Conservation (phyloP, 2,329 filamentous ascomycete genomes). For the Epichloe scottii region DNA sequence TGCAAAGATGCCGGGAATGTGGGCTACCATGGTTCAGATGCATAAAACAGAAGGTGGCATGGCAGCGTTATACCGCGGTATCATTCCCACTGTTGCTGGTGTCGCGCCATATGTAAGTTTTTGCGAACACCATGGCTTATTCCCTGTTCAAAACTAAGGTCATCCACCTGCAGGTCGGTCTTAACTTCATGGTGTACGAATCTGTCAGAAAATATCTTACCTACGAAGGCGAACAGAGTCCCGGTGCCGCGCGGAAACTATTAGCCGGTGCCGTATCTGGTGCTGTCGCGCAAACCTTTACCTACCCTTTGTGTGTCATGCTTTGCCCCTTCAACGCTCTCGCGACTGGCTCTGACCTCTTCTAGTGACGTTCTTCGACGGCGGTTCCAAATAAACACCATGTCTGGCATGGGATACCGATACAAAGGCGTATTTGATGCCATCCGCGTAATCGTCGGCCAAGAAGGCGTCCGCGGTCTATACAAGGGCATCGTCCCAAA, state of each 20-base stretch:
- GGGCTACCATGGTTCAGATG: slow-evolving; percentile 67
- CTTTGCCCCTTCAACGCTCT: not conserved
- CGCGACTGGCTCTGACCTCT: slow-evolving; percentile 9
- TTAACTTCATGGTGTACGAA: slow-evolving; percentile 99
- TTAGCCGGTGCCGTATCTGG: slow-evolving; percentile 88
- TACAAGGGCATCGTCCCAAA: slow-evolving; percentile 97
- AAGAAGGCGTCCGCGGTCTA: slow-evolving; percentile 74
- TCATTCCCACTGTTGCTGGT: slow-evolving; percentile 84
- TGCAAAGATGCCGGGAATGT: slow-evolving; percentile 80
- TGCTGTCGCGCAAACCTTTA: slow-evolving; percentile 91
- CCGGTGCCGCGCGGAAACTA: slow-evolving; percentile 67
- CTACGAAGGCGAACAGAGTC: slow-evolving; percentile 75
- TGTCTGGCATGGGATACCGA: slow-evolving; percentile 95
- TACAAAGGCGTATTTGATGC: slow-evolving; percentile 84
- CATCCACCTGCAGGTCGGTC: slow-evolving; percentile 52
- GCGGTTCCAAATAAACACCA: slow-evolving; percentile 96
- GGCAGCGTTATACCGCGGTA: slow-evolving; percentile 79
- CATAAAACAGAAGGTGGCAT: slow-evolving; percentile 85
- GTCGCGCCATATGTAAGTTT: slow-evolving; percentile 76
- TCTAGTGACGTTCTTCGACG: slow-evolving; percentile 76
- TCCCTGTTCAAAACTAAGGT: slow-evolving; percentile 8
- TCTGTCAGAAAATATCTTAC: slow-evolving; percentile 74
- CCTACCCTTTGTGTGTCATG: slow-evolving; percentile 79
- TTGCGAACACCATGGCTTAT: not conserved
- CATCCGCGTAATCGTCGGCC: slow-evolving; percentile 62